Evolutionary conservation across 192 early-diverging fungal genomes (phyloP), one percentile per base, ranked within the genome.

Genomic region (Entomortierella chlamydospora): DNA sequence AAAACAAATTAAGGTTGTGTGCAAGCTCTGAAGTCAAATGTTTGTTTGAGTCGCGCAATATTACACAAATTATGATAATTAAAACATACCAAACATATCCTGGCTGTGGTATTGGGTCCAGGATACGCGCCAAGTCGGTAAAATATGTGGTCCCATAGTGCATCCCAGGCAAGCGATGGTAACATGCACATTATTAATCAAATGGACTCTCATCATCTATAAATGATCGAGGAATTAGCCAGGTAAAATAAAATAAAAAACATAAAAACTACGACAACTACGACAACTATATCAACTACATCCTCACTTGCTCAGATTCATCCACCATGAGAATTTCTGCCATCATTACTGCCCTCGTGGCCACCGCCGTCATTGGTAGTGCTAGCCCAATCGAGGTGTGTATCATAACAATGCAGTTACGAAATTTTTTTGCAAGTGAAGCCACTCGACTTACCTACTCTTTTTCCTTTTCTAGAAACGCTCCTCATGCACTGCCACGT

Each of bases 331-430:
- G 45, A 53, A 54, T 74, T 30, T 43, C 34, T 30, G 26, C 50
- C 45, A 74, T 74, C 49, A 26, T 74, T 34, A 22, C 55, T 25
- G 64, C 72, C 47, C 30, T 67, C 37, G 23, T 58, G 50, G 72
- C 64, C 43, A 67, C 64, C 22, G 34, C 57, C 37, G 57, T 49
- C 50, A 61, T 67, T 50, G 72, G 64, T 26, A 18, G 29, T 39
- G 72, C 72, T 26, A 18, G 29, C 28, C 64, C 72, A 33, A 33
- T 60, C 49, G 51, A 74, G 64, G 72, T 73, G 37, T 52, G 49
- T 56, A 29, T 42, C 13, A 22, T 49, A 39, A 29, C 12, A 37
- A 37, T 37, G 34, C 4, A 37, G 10, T 43, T 58, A 25, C 30
- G 18, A 53, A 47, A 54, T 25, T 30, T 18, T 31, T 11, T 4